Evolutionary conservation across 345 rosid genomes (phyloP).

Genomic region (Lumnitzera racemosa): DNA sequence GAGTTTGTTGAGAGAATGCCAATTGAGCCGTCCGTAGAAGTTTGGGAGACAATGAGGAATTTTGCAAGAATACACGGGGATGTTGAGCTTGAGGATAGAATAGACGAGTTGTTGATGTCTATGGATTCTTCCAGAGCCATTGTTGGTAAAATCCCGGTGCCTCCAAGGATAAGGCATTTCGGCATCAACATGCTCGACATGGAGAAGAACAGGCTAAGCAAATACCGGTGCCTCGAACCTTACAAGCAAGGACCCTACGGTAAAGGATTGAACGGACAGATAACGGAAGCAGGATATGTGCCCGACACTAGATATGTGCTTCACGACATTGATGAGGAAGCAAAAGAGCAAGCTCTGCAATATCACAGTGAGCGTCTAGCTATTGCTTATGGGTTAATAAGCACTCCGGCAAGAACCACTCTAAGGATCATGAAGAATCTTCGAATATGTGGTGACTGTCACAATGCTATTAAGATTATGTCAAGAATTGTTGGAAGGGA

Average conservation of each 20-base stretch:
- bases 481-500: conserved; percentile 57
- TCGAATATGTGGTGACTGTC: conserved; percentile 64
- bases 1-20: conserved; percentile 47
- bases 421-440: conserved; percentile 59
- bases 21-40: conserved; percentile 23
- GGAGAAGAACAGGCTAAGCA: conserved; percentile 35
- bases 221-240: conserved; percentile 26
- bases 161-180: conserved; percentile 31
- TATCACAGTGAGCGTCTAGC: conserved; percentile 60
- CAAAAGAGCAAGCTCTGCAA: conserved; percentile 51
- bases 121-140: conserved; percentile 22
- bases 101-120: conserved; percentile 26
- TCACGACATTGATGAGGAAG: conserved; percentile 57
- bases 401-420: conserved; percentile 50
- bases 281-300: conserved; percentile 51
- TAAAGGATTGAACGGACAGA: conserved; percentile 52
- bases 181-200: conserved; percentile 36
- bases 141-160: conserved; percentile 15
- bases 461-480: conserved; percentile 59
- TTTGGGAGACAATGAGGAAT: conserved; percentile 29
- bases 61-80: conserved; percentile 47
- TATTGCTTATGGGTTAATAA: conserved; percentile 56
- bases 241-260: conserved; percentile 26
- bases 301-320: conserved; percentile 58
- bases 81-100: conserved; percentile 41